Evolutionary conservation across 805 yeast genomes (phyloP), one percentile per base, ranked within the genome.

Genomic region (Metschnikowia cubensis): DNA sequence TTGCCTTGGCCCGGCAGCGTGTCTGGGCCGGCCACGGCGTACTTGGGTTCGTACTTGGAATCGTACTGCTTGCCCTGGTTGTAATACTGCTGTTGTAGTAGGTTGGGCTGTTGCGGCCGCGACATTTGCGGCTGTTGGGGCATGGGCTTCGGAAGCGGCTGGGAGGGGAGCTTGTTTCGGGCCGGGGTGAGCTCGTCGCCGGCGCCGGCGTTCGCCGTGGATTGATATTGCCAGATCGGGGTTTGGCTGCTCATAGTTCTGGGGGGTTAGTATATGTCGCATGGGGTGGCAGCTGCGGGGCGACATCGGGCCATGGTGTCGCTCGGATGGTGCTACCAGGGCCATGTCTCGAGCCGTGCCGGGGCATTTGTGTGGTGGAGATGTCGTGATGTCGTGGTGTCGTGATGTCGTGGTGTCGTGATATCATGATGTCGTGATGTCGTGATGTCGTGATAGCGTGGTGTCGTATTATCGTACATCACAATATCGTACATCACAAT

Each of bases 161-260:
- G 38, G 15, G 32, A 4, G 2, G 35, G 25, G 15, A n/a, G 25
- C 25, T 43, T 43, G 32, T 10, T 25, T 38, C 32, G 31, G 15
- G 41, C 40, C 10, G 40, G 32, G 4, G 3, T 15, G 32, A 38
- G 18, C 15, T 38, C 41, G 13, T 38, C 41, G 18, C 31, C 22
- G 35, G 35, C 35, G 32, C 31, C 18, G 29, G 13, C 40, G 6
- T 11, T 21, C 21, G 46, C 40, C 20, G 39, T 11, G 22, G 14
- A 25, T 21, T 29, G 46, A n/a, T 35, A 35, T 22, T 34, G 46
- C 46, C 40, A 43, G 32, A 42, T 20, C n/a, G 40, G 46, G 46
- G 22, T 43, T 43, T 43, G 46, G 46, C 46, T 34, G 39, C 46
- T 43, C 46, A 43, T 43, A 25, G 40, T 43, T 43, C 46, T 43